Evolutionary conservation across 2,329 filamentous ascomycete genomes (phyloP).

Genomic region (Clonostachys byssicola): DNA sequence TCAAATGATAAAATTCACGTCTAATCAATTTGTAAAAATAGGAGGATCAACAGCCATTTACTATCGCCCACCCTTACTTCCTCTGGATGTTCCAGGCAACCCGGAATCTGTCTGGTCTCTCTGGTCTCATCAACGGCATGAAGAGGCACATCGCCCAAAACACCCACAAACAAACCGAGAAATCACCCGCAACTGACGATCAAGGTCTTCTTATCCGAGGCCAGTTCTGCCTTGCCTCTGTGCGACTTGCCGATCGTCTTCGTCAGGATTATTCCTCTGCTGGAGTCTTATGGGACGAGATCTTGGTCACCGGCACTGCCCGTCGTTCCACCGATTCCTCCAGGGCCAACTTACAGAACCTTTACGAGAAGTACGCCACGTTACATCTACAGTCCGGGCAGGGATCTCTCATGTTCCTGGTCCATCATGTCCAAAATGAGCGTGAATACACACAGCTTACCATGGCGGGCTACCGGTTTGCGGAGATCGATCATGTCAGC

Average conservation of each 20-base stretch:
- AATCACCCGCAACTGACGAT: not conserved
- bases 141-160: not conserved
- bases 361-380: too few relatives aligned
- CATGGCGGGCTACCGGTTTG: slow-evolving; percentile 75
- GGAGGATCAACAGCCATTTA: slow-evolving; percentile 66
- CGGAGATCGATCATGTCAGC: slow-evolving; percentile 62
- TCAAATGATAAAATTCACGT: too few relatives aligned
- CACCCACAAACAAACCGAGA: too few relatives aligned
- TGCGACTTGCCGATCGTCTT: slow-evolving; percentile 66
- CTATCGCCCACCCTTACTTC: slow-evolving; percentile 73
- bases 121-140: slow-evolving; percentile 36
- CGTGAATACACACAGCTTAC: slow-evolving; percentile 61
- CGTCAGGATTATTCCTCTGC: slow-evolving; percentile 58
- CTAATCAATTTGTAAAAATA: too few relatives aligned
- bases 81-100: slow-evolving; percentile 85
- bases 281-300: slow-evolving; percentile 72
- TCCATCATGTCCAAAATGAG: slow-evolving; percentile 54
- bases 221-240: slow-evolving; percentile 76
- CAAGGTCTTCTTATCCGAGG: slow-evolving; percentile 62
- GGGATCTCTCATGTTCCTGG: slow-evolving; percentile 78
- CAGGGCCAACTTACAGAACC: too few relatives aligned
- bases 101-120: slow-evolving; percentile 69
- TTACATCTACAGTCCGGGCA: slow-evolving; percentile 43
- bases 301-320: slow-evolving; percentile 58
- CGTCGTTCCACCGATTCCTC: too few relatives aligned